Percentiles rank a stretch among this genome's conserved stretches.
phyloP scores from a whole-genome alignment of 441 rosid species.

The Jatropha podagrica region DNA sequence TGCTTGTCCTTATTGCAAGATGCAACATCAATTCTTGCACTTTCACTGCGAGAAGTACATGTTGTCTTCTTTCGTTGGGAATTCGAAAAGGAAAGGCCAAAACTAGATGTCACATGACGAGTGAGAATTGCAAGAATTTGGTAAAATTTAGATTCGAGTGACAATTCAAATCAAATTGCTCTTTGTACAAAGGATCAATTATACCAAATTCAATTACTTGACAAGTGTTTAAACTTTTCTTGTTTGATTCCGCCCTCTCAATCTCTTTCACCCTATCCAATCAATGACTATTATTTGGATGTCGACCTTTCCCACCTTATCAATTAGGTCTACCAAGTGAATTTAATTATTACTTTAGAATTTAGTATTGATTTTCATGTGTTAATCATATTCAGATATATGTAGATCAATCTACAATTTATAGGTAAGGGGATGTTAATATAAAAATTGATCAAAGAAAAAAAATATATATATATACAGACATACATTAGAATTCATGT shows the following conservation, averaged over 20 bases:
- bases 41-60: too few species aligned
- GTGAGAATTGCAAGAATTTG: not conserved
- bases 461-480: too few species aligned
- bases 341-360: not conserved
- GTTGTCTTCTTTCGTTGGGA: not conserved
- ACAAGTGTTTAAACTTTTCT: not conserved
- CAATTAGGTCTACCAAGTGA: not conserved
- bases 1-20: not conserved
- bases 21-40: not conserved
- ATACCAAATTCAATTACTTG: not conserved
- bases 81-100: not conserved
- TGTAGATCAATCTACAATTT: too few species aligned
- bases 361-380: not conserved
- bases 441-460: too few species aligned
- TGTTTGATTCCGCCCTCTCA: not conserved
- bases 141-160: not conserved
- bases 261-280: not conserved
- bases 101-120: not conserved
- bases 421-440: too few species aligned
- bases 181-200: too few species aligned
- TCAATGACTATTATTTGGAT: not conserved
- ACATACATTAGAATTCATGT: too few species aligned
- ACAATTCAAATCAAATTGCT: not conserved
- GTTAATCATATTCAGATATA: accelerated
- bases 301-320: not conserved